Base-by-base conservation (phyloP, 768 basidiomycete species). In the Paxillus ammoniavirescens region DNA sequence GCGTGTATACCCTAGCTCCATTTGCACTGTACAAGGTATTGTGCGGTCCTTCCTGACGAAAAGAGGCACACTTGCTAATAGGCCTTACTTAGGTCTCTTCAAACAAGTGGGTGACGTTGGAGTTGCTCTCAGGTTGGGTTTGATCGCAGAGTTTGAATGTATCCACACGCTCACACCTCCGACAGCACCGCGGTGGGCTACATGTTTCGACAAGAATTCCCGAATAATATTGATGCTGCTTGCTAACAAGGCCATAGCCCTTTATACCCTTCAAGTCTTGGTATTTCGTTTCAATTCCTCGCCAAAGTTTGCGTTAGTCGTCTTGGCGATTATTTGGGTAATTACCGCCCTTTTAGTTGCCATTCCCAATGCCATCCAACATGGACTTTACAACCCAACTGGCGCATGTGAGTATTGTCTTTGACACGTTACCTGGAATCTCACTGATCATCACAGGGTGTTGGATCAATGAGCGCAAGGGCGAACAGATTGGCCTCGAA, bases 401-500 rank as follows among this genome's bases (percentile, higher is more conserved):
- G 70, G 69, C n/a, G 70, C 71, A 51, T 78, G 76, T 76, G 42
- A 50, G 72, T 65, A 33, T 15, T 1, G 10, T 9, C 31, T 33
- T 46, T 38, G 28, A 42, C 23, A 37, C 15, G 48, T 15, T 35
- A 3, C 7, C 38, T 40, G 0, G 44, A 23, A 28, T 3, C 12
- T 13, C 40, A n/a, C 37, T 38, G 36, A 23, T 21, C 15, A 23
- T n/a, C 35, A 18, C 55, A 80, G 79, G 80, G 81, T 81, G 81
- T 57, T 82, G 81, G 81, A 81, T 82, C 40, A 52, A 57, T 4
- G 37, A 60, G 4, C 52, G 65, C 0, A 78, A 68, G 56, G 54
- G 53, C 13, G 74, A 80, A 54, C 70, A 70, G 44, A 75, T 80
- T 12, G 72, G 72, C 8, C 70, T 79, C 4, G 80, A 81, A 53